A percentile compares a stretch with the other conserved stretches of the same genome.
Evolutionary conservation across 495 filamentous ascomycete species (phyloP).

Genomic region (Talaromyces thailandensis): DNA sequence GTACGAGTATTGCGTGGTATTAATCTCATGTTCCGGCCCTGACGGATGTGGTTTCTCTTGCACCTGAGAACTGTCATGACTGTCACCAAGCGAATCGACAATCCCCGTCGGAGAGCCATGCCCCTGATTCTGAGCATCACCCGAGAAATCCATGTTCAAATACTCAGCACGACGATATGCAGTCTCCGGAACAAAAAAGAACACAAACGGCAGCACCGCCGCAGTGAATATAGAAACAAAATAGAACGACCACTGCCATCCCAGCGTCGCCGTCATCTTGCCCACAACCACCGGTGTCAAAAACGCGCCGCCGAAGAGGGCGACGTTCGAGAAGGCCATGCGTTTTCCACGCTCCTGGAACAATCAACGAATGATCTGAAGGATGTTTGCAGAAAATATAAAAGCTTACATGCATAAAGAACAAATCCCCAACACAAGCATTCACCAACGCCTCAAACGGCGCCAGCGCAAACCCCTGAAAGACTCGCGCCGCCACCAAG

Average conservation of each 20-base stretch:
- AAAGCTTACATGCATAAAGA: slow-evolving; percentile 61
- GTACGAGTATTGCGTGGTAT: slow-evolving; percentile 29
- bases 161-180: slow-evolving; percentile 57
- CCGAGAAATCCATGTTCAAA: slow-evolving; percentile 53
- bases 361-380: not conserved
- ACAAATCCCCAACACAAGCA: slow-evolving; percentile 67
- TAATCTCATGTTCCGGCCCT: not conserved
- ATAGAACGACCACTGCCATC: slow-evolving; percentile 74
- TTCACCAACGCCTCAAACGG: slow-evolving; percentile 74
- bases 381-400: not conserved
- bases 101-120: not conserved
- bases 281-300: slow-evolving; percentile 85
- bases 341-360: slow-evolving; percentile 66
- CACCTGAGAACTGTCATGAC: not conserved
- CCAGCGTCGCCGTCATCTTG: slow-evolving; percentile 66
- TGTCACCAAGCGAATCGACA: slow-evolving; percentile 1
- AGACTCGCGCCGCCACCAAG: slow-evolving; percentile 64
- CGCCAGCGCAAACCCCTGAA: slow-evolving; percentile 67
- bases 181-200: slow-evolving; percentile 82
- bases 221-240: slow-evolving; percentile 59
- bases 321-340: slow-evolving; percentile 85
- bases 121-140: slow-evolving; percentile 6
- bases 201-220: slow-evolving; percentile 50
- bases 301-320: slow-evolving; percentile 86
- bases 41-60: slow-evolving; percentile 2